Evolutionary conservation across 2,329 filamentous ascomycete species (phyloP).

Genomic region (Nothomitra cinnamomea): DNA sequence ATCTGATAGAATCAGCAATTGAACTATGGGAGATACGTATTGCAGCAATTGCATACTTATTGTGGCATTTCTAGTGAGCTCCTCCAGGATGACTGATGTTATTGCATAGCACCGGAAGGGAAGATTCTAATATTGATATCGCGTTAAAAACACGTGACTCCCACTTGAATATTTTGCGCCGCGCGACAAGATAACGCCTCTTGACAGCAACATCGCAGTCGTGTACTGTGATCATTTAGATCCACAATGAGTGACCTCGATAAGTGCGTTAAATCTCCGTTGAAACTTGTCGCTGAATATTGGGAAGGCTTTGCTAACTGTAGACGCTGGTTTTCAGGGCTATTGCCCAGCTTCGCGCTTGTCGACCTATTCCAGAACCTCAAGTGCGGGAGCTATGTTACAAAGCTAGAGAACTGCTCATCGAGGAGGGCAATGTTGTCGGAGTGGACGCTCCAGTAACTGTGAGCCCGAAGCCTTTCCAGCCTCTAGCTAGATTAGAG

Average conservation of each 20-base stretch:
- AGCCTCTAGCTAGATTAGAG: not conserved
- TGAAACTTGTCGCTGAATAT: not conserved
- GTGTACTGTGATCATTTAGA: not conserved
- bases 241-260: constrained; percentile 64
- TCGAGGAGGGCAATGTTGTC: constrained; percentile 95
- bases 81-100: too few relatives aligned
- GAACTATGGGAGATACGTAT: not conserved
- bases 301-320: constrained; percentile 9
- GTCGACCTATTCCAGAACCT: constrained; percentile 84
- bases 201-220: too few relatives aligned
- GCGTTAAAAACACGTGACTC: too few relatives aligned
- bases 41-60: not conserved
- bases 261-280: constrained; percentile 38
- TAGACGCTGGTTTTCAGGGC: constrained; percentile 38
- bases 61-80: too few relatives aligned
- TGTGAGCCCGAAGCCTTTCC: constrained; percentile 31
- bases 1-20: not conserved
- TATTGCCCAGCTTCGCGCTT: constrained; percentile 88
- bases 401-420: constrained; percentile 87
- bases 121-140: too few relatives aligned
- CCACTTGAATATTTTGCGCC: too few relatives aligned
- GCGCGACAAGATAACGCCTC: too few relatives aligned
- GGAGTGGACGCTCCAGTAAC: constrained; percentile 90
- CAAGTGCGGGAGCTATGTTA: constrained; percentile 95
- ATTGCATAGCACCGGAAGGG: too few relatives aligned